Conservation (phyloP, 345 rosid genomes). For the Syzygium oleosum region DNA sequence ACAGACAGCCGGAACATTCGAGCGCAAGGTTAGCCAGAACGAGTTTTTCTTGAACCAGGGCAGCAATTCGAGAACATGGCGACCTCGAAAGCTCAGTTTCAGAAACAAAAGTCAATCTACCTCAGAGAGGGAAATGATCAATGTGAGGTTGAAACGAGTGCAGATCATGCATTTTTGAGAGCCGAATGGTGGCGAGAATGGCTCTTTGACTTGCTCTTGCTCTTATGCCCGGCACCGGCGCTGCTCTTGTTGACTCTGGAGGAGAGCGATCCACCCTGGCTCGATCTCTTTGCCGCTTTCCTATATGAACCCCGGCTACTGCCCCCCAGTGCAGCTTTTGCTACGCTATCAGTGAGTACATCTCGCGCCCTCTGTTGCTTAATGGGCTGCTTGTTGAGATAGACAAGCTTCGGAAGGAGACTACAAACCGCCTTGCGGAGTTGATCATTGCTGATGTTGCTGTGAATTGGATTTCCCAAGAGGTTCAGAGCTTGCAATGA, state of each 20-base stretch:
- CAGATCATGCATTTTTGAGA: conserved; percentile 11
- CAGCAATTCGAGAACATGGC: background rate
- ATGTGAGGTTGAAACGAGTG: conserved; percentile 13
- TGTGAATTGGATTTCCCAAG: conserved; percentile 77
- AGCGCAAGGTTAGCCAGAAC: background rate
- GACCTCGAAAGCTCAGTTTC: background rate
- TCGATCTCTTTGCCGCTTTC: conserved; percentile 23
- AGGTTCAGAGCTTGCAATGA: conserved; percentile 71
- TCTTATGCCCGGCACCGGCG: background rate
- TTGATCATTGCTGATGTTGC: conserved; percentile 68
- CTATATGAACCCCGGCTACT: conserved; percentile 24
- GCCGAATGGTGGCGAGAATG: conserved; percentile 17
- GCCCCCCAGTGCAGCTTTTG: conserved; percentile 68
- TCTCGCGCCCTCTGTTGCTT: conserved; percentile 75
- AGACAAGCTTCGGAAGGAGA: conserved; percentile 72
- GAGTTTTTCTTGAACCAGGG: background rate
- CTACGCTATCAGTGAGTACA: conserved; percentile 57
- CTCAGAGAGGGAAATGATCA: background rate
- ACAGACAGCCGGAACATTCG: background rate
- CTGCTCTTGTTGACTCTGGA: conserved; percentile 19
- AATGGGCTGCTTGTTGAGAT: conserved; percentile 76
- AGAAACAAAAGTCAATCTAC: background rate
- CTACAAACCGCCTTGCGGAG: conserved; percentile 63
- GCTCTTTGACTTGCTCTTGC: conserved; percentile 23
- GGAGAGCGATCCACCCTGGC: conserved; percentile 19